A percentile compares a stretch with the other conserved stretches of the same genome.
phyloP scores from a whole-genome alignment of 495 filamentous ascomycete species.

The Collariella sp. region DNA sequence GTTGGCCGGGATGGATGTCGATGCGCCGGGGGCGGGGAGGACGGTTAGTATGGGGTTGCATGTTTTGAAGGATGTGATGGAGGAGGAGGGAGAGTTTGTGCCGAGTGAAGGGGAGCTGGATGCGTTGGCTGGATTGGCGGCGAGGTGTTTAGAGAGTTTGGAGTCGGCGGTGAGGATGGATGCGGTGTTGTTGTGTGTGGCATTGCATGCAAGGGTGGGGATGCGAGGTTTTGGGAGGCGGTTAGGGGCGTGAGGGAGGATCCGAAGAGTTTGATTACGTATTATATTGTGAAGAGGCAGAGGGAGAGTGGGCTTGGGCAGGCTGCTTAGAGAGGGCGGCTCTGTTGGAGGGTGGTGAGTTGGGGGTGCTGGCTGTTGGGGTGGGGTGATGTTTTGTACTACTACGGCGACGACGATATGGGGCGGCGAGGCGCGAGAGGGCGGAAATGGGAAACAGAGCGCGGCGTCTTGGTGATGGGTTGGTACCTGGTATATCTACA shows the following conservation, averaged over 20 bases:
- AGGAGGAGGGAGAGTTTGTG: conserved; percentile 29
- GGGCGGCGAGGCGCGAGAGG: not conserved
- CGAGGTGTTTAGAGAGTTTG: conserved; percentile 54
- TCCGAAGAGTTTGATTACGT: conserved; percentile 69
- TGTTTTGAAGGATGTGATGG: conserved; percentile 46
- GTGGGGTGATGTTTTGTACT: not conserved
- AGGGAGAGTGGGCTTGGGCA: conserved; percentile 25
- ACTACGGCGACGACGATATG: not conserved
- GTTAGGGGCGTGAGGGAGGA: conserved; percentile 55
- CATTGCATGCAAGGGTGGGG: conserved; percentile 56
- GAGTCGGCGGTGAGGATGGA: conserved; percentile 74
- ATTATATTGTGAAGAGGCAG: conserved; percentile 66
- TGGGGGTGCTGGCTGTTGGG: not conserved
- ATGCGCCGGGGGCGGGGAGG: conserved; percentile 13
- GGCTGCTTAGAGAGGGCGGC: not conserved
- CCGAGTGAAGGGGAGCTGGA: conserved; percentile 37
- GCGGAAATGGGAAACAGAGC: not conserved
- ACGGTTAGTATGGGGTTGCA: conserved; percentile 53
- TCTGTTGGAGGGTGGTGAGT: not conserved
- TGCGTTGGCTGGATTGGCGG: conserved; percentile 47
- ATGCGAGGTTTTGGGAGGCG: conserved; percentile 55
- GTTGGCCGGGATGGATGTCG: conserved; percentile 31
- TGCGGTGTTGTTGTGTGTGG: conserved; percentile 67
- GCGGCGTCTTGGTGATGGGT: not conserved
- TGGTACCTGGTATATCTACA: not conserved